Evolutionary conservation across 768 basidiomycete genomes (phyloP).

Genomic region (Mycena rebaudengoi): DNA sequence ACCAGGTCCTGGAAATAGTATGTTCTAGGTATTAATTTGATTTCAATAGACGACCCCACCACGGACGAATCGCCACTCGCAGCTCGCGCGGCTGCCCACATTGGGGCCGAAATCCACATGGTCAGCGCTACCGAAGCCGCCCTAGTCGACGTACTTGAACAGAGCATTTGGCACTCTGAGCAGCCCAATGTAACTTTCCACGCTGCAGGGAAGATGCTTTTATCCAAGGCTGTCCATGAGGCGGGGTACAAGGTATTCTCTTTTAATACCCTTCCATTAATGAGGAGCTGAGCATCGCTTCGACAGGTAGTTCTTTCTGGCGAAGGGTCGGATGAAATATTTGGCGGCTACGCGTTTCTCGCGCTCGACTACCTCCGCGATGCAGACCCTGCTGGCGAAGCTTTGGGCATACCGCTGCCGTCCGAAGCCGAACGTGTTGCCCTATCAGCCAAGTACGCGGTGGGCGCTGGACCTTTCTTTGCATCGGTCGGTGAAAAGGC

Average conservation of each 20-base stretch:
- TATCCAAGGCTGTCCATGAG: constrained; percentile 13
- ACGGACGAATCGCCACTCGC: constrained; percentile 16
- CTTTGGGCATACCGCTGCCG: constrained; percentile 1
- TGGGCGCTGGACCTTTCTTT: not conserved
- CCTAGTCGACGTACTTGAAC: constrained; percentile 12
- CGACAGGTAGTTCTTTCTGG: constrained; percentile 6
- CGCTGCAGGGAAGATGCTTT: constrained; percentile 14
- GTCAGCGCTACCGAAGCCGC: constrained; percentile 1
- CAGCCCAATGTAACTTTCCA: constrained; percentile 12
- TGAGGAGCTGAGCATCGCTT: not conserved
- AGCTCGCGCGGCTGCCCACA: not conserved
- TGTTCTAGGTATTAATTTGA: not conserved
- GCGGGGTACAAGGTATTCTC: constrained; percentile 15
- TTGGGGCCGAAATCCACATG: constrained; percentile 7
- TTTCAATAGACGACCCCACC: not conserved
- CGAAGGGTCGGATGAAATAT: constrained; percentile 15
- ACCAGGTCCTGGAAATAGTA: not conserved
- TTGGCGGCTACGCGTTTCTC: constrained; percentile 13
- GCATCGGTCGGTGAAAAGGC: not conserved
- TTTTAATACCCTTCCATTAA: no score
- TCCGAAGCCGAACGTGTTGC: not conserved
- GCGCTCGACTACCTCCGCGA: constrained; percentile 4
- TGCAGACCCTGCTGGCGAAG: not conserved
- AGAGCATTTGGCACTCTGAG: constrained; percentile 19
- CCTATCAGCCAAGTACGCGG: not conserved